Conservation (phyloP, 257 asterid genomes). For the Solanum neorickii region DNA sequence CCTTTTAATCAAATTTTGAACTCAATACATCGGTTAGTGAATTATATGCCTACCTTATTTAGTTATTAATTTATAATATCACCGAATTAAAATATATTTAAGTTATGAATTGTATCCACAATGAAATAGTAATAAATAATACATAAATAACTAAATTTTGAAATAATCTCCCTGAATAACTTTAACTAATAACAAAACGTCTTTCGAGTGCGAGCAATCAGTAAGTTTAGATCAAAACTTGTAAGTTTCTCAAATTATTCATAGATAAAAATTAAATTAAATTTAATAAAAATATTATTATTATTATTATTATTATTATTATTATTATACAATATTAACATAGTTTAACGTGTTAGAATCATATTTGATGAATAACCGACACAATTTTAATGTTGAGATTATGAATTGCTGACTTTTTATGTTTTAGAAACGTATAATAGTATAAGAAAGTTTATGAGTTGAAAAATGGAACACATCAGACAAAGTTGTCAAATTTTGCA, state of each 20-base stretch:
- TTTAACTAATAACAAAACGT: rapidly evolving
- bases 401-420: neutral
- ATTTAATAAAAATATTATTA: neutral
- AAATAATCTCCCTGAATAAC: too few relatives aligned
- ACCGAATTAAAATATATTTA: too few relatives aligned
- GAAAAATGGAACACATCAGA: neutral
- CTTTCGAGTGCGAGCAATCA: neutral
- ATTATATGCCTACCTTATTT: neutral
- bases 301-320: neutral
- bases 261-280: neutral
- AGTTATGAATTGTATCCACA: too few relatives aligned
- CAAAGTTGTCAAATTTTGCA: neutral
- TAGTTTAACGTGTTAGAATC: too few relatives aligned
- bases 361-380: neutral
- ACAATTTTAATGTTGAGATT: neutral
- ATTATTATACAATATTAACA: neutral
- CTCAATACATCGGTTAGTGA: neutral
- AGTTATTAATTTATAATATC: too few relatives aligned
- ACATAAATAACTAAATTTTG: too few relatives aligned
- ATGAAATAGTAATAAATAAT: too few relatives aligned
- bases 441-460: neutral
- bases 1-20: neutral
- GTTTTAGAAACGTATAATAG: neutral
- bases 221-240: neutral
- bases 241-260: neutral